Evolutionary conservation across 148 eudicot genomes (phyloP), one percentile per base, ranked within the genome.

Genomic region (Rhododendron vialii): DNA sequence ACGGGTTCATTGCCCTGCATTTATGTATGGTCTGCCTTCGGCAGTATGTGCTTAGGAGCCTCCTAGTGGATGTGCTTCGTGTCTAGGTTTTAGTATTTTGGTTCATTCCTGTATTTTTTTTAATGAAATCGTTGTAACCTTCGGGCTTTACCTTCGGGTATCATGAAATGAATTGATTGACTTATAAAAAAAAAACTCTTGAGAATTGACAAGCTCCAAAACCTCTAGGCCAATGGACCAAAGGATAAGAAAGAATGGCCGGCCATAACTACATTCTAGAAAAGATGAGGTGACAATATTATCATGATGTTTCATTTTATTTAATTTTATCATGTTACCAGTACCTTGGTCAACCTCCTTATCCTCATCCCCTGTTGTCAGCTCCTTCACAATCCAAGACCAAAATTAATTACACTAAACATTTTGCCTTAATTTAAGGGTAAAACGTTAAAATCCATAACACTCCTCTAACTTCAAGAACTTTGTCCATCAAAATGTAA

Each of bases 331-430:
- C 53, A 26, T 80, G 79, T 26, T 11, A 86, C 61, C 61, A 26
- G 43, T 57, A 7, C 74, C 78, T 63, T 33, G 7, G 84, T 80
- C 84, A 69, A 80, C 75, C 53, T 24, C 59, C 85, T 82, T 74
- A 82, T 81, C 85, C 81, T 51, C 41, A n/a, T 48, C 53, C 15
- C 79, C 43, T n/a, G 47, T 67, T 15, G 67, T 17, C 22, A 47
- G 59, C 43, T 75, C 26, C 78, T 65, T 17, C 79, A 45, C 80
- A 43, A 10, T 35, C 63, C 63, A 47, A 30, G 11, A 53, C 83
- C 55, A 15, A 7, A 81, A 81, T 81, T 55, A 81, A 81, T 55
- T 35, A 81, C 36, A 24, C n/a, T 61, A 22, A n/a, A 55, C 83
- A 33, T 20, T 28, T 8, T 33, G 36, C 47, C 55, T 45, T 78